Evolutionary conservation across 2,329 filamentous ascomycete species (phyloP).

Genomic region (Aspergillus neoniger): DNA sequence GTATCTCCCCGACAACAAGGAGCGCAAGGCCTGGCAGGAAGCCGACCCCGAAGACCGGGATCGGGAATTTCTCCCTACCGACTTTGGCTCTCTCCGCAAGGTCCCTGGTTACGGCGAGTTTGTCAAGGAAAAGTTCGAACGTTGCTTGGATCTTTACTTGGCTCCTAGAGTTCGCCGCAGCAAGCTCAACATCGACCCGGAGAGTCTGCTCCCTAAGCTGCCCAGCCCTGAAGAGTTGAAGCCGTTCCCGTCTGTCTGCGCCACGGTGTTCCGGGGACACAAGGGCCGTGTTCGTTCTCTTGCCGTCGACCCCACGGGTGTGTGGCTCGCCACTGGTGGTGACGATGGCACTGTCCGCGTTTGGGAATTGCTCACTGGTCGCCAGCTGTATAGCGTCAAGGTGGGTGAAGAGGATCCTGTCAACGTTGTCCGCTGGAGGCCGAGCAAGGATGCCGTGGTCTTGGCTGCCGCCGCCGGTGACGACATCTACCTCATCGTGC

Average conservation of each 20-base stretch:
- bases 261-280: slow-evolving; percentile 84
- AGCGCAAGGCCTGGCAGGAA: slow-evolving; percentile 82
- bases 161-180: slow-evolving; percentile 90
- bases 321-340: slow-evolving; percentile 86
- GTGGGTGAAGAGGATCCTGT: slow-evolving; percentile 77
- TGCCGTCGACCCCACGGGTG: slow-evolving; percentile 79
- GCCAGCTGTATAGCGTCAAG: slow-evolving; percentile 82
- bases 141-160: slow-evolving; percentile 92
- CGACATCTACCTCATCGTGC: slow-evolving; percentile 80
- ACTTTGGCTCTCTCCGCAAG: slow-evolving; percentile 80
- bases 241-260: slow-evolving; percentile 89
- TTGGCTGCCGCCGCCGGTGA: slow-evolving; percentile 83
- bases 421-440: slow-evolving; percentile 86
- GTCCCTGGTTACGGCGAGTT: slow-evolving; percentile 89
- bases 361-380: slow-evolving; percentile 83
- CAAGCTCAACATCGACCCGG: slow-evolving; percentile 94
- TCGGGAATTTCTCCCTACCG: slow-evolving; percentile 80
- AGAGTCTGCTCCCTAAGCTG: slow-evolving; percentile 86
- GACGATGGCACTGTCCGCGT: slow-evolving; percentile 91
- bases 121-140: slow-evolving; percentile 93
- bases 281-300: slow-evolving; percentile 83
- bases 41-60: slow-evolving; percentile 87
- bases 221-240: slow-evolving; percentile 90
- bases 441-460: slow-evolving; percentile 75
- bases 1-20: slow-evolving; percentile 83